Evolutionary conservation across 371 early-diverging fungal genomes (phyloP).

Genomic region (Syncephalastrum monosporum): DNA sequence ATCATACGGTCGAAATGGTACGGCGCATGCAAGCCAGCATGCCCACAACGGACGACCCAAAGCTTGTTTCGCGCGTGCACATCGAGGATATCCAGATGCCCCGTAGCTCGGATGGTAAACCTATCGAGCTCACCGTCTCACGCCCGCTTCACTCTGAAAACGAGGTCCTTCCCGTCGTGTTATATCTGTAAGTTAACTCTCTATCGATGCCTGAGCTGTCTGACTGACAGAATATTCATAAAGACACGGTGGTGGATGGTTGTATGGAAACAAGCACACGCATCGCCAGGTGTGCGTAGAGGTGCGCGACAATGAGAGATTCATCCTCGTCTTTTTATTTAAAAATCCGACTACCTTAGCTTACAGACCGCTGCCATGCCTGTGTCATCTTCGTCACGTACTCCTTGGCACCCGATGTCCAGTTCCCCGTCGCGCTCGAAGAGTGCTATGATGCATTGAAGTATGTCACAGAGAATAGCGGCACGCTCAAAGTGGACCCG

Average conservation of each 20-base stretch:
- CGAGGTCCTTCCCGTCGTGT: constrained; percentile 13
- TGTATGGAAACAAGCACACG: neutral
- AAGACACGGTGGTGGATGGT: constrained; percentile 23
- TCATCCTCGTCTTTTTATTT: too few relatives aligned
- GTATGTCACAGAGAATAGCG: constrained; percentile 4
- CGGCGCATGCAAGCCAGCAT: too few relatives aligned
- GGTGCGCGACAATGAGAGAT: too few relatives aligned
- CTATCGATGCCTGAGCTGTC: neutral
- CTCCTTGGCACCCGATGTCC: constrained; percentile 8
- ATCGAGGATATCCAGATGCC: too few relatives aligned
- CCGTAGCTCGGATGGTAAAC: too few relatives aligned
- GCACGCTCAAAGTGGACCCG: constrained; percentile 4
- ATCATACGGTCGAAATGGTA: too few relatives aligned
- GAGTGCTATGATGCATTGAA: constrained; percentile 19
- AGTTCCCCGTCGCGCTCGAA: constrained; percentile 21
- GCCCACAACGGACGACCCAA: too few relatives aligned
- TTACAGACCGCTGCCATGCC: too few relatives aligned
- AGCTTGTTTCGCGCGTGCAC: too few relatives aligned
- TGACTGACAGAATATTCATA: neutral
- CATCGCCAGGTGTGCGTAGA: constrained; percentile 6
- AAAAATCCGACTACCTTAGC: too few relatives aligned
- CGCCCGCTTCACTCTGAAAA: constrained; percentile 14
- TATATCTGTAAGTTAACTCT: constrained; percentile 17
- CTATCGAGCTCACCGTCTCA: constrained; percentile 10
- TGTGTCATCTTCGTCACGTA: constrained; percentile 6